Conservation (phyloP, 495 filamentous ascomycete species). For the Xylaria venustula region DNA sequence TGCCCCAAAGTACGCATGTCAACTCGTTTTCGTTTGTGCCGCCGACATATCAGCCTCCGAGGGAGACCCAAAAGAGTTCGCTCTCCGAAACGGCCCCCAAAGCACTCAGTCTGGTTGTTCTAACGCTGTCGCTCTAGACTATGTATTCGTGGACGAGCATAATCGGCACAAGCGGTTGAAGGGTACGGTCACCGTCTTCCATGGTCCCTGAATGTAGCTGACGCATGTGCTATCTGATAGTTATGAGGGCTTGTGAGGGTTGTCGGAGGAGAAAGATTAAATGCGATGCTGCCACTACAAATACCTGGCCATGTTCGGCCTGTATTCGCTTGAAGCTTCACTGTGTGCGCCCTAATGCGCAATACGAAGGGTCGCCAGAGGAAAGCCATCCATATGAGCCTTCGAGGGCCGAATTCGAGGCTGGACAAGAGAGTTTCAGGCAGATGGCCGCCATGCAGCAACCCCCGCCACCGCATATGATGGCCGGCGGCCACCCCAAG, state of each 20-base stretch:
- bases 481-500: slow-evolving; percentile 32
- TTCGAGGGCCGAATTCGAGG: slow-evolving; percentile 43
- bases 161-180: slow-evolving; percentile 97
- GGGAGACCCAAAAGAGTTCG: slow-evolving; percentile 69
- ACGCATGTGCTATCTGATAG: slow-evolving; percentile 45
- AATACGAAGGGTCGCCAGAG: slow-evolving; percentile 70
- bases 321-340: slow-evolving; percentile 90
- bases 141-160: slow-evolving; percentile 99
- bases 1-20: slow-evolving; percentile 57
- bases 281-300: slow-evolving; percentile 96
- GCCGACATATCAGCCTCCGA: slow-evolving; percentile 50
- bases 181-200: slow-evolving; percentile 54
- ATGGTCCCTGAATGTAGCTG: slow-evolving; percentile 1
- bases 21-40: slow-evolving; percentile 62
- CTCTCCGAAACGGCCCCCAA: slow-evolving; percentile 13
- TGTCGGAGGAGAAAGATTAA: slow-evolving; percentile 91
- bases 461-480: slow-evolving; percentile 33
- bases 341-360: slow-evolving; percentile 88
- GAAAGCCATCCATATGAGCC: slow-evolving; percentile 48
- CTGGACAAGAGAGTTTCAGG: slow-evolving; percentile 56
- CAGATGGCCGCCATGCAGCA: slow-evolving; percentile 47
- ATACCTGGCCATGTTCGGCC: slow-evolving; percentile 96
- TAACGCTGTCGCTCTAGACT: slow-evolving; percentile 58
- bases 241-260: slow-evolving; percentile 98
- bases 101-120: slow-evolving; percentile 9